These are phyloP conservation scores for Ogataea degrootiae DNA, from an alignment of 805 yeast genomes.

Conservation along the genomic window DNA sequence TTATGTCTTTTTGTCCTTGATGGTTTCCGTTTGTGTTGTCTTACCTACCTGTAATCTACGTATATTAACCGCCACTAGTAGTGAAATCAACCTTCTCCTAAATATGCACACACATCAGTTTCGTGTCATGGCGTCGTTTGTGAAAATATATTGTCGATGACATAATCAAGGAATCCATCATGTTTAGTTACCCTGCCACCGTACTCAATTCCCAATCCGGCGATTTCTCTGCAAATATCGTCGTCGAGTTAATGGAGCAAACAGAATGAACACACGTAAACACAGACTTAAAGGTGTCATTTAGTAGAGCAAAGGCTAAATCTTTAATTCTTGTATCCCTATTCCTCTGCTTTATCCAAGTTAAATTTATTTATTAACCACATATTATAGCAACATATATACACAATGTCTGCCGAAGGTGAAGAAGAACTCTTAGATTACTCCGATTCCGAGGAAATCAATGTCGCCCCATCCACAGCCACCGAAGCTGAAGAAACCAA, in stretches of 20 bases:
- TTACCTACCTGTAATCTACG: too few relatives aligned
- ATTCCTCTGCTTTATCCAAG: too few relatives aligned
- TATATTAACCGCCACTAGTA: too few relatives aligned
- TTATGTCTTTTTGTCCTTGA: not conserved
- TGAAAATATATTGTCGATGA: not conserved
- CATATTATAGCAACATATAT: not conserved
- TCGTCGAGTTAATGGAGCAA: not conserved
- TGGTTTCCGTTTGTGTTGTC: not conserved
- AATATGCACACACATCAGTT: too few relatives aligned
- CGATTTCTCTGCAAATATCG: too few relatives aligned
- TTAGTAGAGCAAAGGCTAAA: too few relatives aligned
- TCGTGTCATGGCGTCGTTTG: not conserved
- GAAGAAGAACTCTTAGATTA: slow-evolving; percentile 99
- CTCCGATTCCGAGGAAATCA: slow-evolving; percentile 96
- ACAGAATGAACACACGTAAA: too few relatives aligned
- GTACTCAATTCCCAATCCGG: too few relatives aligned
- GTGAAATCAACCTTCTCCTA: too few relatives aligned
- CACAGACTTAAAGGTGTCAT: too few relatives aligned
- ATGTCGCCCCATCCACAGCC: slow-evolving; percentile 56
- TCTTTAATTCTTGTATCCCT: too few relatives aligned
- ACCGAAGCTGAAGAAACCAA: slow-evolving; percentile 37
- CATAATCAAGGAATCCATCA: not conserved
- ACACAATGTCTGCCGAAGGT: slow-evolving; percentile 83
- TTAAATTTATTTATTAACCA: not conserved
- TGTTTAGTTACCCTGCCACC: not conserved